Evolutionary conservation across 176 grass and related monocot genomes (phyloP).

Genomic region (Panicum miliaceum): DNA sequence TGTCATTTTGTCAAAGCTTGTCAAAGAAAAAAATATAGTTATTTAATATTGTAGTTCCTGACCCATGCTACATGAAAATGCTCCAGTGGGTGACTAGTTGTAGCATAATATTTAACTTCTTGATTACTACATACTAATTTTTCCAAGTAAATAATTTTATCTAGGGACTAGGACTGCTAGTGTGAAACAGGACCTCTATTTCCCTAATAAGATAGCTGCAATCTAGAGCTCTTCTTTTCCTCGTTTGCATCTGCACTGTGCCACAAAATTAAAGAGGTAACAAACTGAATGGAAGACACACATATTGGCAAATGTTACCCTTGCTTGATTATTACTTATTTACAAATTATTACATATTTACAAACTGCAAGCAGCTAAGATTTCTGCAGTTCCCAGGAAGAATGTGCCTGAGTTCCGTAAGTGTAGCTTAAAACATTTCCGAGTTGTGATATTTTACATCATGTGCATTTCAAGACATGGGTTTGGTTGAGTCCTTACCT

Average conservation of each 20-base stretch:
- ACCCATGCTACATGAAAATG: background rate
- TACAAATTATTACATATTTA: background rate
- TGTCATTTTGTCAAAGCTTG: background rate
- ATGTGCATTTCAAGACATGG: no score
- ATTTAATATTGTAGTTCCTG: background rate
- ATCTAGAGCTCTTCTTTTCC: background rate
- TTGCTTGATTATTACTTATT: constrained; percentile 5
- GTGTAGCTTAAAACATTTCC: no score
- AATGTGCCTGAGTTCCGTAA: constrained; percentile 16
- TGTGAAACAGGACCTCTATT: background rate
- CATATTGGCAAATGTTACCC: background rate
- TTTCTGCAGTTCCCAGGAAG: constrained; percentile 80
- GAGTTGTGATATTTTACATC: no score
- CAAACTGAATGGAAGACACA: background rate
- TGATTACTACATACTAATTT: background rate
- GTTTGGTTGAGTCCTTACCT: no score
- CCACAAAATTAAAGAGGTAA: background rate
- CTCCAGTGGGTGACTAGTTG: background rate
- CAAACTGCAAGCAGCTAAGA: constrained; percentile 36
- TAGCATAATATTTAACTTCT: constrained; percentile 12
- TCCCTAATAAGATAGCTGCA: background rate
- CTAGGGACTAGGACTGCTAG: background rate
- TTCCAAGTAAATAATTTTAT: background rate
- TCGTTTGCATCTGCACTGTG: background rate
- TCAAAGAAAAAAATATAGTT: constrained; percentile 7